Conservation (phyloP, 768 basidiomycete species). For the Chalciporus pseudorubinellus region DNA sequence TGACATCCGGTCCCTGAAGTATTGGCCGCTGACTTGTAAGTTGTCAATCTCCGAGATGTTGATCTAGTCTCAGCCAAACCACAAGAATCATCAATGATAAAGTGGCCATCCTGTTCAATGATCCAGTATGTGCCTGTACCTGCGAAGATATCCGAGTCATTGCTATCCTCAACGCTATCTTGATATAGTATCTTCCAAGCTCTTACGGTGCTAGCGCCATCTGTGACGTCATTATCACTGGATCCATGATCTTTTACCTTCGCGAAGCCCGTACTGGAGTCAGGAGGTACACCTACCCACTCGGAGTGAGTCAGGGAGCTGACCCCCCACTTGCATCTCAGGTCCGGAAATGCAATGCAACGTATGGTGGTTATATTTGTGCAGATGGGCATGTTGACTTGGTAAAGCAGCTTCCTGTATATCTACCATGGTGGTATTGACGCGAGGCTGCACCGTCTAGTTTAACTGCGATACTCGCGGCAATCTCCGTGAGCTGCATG, state of each 20-base stretch:
- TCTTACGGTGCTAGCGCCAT: background rate
- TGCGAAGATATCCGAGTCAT: too few species aligned
- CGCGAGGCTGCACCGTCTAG: too few species aligned
- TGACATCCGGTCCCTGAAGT: background rate
- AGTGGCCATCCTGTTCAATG: background rate
- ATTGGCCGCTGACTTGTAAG: background rate
- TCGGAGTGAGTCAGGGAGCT: too few species aligned
- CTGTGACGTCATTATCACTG: slow-evolving; percentile 1
- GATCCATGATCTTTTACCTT: slow-evolving; percentile 7
- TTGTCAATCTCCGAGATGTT: background rate
- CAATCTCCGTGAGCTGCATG: background rate
- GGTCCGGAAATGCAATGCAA: background rate
- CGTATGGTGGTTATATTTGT: background rate
- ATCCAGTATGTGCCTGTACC: slow-evolving; percentile 1
- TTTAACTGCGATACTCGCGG: background rate
- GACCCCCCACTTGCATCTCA: background rate
- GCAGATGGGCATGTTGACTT: background rate
- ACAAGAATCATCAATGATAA: background rate
- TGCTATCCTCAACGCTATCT: background rate
- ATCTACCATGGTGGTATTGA: background rate
- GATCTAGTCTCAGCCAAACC: background rate
- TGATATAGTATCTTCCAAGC: background rate
- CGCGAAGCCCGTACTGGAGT: slow-evolving; percentile 2
- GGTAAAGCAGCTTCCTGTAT: background rate
- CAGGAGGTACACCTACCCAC: background rate